Conservation (phyloP, 164 flowering plant species). For the Kalanchoe fedtschenkoi region DNA sequence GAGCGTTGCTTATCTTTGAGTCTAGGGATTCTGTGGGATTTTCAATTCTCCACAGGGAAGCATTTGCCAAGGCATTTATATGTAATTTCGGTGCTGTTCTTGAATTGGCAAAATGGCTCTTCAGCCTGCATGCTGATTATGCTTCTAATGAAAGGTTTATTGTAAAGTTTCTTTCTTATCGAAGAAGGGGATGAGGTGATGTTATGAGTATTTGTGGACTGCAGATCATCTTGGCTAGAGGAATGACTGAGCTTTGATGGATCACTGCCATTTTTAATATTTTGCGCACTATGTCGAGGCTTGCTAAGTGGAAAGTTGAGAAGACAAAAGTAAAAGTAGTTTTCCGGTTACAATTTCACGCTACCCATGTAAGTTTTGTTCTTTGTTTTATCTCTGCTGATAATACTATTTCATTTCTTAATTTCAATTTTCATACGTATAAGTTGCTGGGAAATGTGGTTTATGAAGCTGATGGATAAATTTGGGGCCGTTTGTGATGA, state of each 20-base stretch:
- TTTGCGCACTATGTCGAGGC: constrained; percentile 51
- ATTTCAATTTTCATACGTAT: background rate
- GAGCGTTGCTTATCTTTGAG: background rate
- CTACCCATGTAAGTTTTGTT: constrained; percentile 71
- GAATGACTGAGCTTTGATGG: constrained; percentile 9
- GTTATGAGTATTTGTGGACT: background rate
- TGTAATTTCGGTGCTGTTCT: background rate
- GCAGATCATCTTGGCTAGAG: background rate
- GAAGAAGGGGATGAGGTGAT: background rate
- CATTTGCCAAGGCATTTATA: background rate
- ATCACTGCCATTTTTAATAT: constrained; percentile 9
- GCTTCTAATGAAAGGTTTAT: background rate
- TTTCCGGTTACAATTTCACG: constrained; percentile 93
- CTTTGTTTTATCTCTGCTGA: background rate
- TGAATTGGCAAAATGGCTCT: background rate
- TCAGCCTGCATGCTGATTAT: background rate
- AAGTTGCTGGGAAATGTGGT: background rate
- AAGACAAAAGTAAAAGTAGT: constrained; percentile 93
- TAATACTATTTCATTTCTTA: background rate
- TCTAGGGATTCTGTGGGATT: background rate
- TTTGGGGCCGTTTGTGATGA: background rate
- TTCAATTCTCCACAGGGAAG: background rate
- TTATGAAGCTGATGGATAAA: background rate
- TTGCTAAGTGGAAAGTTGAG: constrained; percentile 79
- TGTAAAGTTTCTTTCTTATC: background rate